Evolutionary conservation across 306 rosid genomes (phyloP).

Genomic region (Trifolium dubium): DNA sequence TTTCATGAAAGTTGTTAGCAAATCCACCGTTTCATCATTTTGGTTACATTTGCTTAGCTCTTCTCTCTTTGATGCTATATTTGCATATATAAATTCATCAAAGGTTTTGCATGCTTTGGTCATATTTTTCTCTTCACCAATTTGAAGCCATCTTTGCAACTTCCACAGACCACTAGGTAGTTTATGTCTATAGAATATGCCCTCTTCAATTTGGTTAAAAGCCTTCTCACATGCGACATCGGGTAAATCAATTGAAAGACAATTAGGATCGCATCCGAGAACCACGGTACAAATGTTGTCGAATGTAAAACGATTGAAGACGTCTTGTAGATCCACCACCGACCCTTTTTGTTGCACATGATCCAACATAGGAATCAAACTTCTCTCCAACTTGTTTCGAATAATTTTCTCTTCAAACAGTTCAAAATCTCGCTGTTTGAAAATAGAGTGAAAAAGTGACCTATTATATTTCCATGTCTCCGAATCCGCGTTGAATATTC

Average conservation of each 20-base stretch:
- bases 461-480: constrained; percentile 45
- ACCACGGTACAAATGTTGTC: constrained; percentile 46
- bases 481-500: constrained; percentile 42
- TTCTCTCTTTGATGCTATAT: constrained; percentile 39
- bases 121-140: constrained; percentile 49
- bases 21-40: constrained; percentile 13
- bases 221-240: constrained; percentile 47
- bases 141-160: constrained; percentile 48
- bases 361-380: constrained; percentile 41
- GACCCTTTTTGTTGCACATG: neutral
- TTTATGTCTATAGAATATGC: constrained; percentile 38
- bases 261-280: constrained; percentile 50
- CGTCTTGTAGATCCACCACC: neutral
- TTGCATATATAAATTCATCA: constrained; percentile 44
- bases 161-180: constrained; percentile 52
- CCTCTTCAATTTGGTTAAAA: constrained; percentile 43
- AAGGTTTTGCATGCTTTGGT: constrained; percentile 37
- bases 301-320: constrained; percentile 34
- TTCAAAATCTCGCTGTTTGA: constrained; percentile 16
- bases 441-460: constrained; percentile 22
- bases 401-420: constrained; percentile 20
- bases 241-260: constrained; percentile 47
- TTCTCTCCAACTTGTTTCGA: constrained; percentile 30
- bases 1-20: constrained; percentile 34
- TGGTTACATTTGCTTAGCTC: neutral